A percentile compares a stretch with the other conserved stretches of the same genome.
phyloP scores from a whole-genome alignment of 2,329 filamentous ascomycete species.

The Penicillium paneum region DNA sequence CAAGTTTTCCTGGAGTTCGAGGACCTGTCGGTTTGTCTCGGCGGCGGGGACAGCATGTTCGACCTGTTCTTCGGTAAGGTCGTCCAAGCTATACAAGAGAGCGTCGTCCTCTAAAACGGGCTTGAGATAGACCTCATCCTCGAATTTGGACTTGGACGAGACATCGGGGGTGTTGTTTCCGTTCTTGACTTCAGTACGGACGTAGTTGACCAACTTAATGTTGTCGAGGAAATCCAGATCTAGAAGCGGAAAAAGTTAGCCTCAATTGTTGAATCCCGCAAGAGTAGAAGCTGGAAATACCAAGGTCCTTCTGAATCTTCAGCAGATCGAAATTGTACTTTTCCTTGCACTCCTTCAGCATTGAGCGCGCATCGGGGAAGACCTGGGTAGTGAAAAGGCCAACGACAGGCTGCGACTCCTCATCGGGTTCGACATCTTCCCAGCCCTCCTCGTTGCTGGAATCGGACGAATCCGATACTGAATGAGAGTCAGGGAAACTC shows the following conservation, averaged over 20 bases:
- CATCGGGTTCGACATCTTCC: constrained; percentile 61
- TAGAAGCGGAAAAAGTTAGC: constrained; percentile 34
- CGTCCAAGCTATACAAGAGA: constrained; percentile 81
- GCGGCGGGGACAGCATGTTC: constrained; percentile 27
- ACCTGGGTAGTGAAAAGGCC: constrained; percentile 66
- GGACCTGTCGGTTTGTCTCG: constrained; percentile 49
- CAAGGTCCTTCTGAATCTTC: constrained; percentile 52
- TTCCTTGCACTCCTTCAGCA: constrained; percentile 67
- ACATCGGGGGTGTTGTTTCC: constrained; percentile 52
- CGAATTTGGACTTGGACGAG: constrained; percentile 61
- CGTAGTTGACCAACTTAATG: constrained; percentile 72
- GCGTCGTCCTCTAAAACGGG: constrained; percentile 88
- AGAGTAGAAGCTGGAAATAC: constrained; percentile 34
- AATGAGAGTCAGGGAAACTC: constrained; percentile 24
- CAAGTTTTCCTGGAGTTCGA: constrained; percentile 61
- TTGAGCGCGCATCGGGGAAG: constrained; percentile 61
- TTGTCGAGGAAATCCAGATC: constrained; percentile 69
- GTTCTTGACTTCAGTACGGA: constrained; percentile 48
- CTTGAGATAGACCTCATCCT: constrained; percentile 76
- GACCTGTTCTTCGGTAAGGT: constrained; percentile 54
- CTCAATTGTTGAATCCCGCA: constrained; percentile 15
- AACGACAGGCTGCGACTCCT: constrained; percentile 60
- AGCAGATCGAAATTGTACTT: constrained; percentile 66
- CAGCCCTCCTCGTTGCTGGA: constrained; percentile 52
- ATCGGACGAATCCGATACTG: constrained; percentile 45